These are phyloP conservation scores for Forsythia suspensa DNA, from an alignment of 257 asterid species.

Conservation along the genomic window DNA sequence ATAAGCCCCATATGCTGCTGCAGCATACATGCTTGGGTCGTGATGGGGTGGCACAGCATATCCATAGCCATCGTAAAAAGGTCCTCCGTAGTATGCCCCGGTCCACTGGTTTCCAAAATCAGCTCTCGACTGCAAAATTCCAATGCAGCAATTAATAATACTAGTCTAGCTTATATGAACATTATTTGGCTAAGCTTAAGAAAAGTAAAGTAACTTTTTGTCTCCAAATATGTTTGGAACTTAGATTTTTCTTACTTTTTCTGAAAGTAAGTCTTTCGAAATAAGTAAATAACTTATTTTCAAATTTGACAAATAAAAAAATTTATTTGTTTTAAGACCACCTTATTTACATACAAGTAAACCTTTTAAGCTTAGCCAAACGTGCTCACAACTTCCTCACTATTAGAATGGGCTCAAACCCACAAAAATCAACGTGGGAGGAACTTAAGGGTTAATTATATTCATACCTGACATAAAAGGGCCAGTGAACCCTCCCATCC, in stretches of 20 bases:
- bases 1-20: slow-evolving; percentile 75
- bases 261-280: background rate
- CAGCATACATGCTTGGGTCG: slow-evolving; percentile 54
- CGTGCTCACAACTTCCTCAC: background rate
- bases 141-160: background rate
- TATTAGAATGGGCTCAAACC: background rate
- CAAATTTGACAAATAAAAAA: background rate
- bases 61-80: slow-evolving; percentile 47
- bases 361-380: background rate
- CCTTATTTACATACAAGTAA: background rate
- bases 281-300: background rate
- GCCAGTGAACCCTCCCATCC: background rate
- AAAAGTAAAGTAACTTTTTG: background rate
- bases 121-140: slow-evolving; percentile 36
- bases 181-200: background rate
- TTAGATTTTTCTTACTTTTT: background rate
- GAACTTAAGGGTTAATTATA: no score
- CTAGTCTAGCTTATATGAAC: background rate
- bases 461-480: background rate
- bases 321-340: background rate
- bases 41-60: slow-evolving; percentile 43
- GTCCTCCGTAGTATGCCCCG: slow-evolving; percentile 56
- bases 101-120: slow-evolving; percentile 52
- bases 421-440: background rate
- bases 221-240: background rate